A percentile compares a stretch with the other conserved stretches of the same genome.
phyloP scores from a whole-genome alignment of 2,329 filamentous ascomycete species.

The Fusarium humuli region DNA sequence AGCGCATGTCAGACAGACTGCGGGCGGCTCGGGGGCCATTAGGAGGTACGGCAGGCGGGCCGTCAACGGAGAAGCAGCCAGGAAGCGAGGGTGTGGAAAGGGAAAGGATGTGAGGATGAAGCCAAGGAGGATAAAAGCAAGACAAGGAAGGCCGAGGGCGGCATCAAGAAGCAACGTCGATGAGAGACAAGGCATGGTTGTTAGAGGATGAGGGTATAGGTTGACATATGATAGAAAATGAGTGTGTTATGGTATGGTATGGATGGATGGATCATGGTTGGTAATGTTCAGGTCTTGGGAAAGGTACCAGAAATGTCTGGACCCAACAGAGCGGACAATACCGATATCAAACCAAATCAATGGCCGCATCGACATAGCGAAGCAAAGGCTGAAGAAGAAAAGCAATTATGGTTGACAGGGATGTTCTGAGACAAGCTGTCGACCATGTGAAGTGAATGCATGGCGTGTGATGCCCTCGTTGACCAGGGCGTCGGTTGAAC shows the following conservation, averaged over 20 bases:
- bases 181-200: conserved; percentile 42
- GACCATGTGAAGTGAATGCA: conserved; percentile 37
- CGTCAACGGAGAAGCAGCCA: conserved; percentile 37
- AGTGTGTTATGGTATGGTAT: conserved; percentile 6
- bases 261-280: not conserved
- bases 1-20: conserved; percentile 37
- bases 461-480: conserved; percentile 38
- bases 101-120: conserved; percentile 30
- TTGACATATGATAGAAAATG: conserved; percentile 36
- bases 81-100: conserved; percentile 40
- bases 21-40: conserved; percentile 40
- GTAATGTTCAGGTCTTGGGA: conserved; percentile 30
- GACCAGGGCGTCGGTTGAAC: conserved; percentile 37
- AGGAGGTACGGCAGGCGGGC: conserved; percentile 45
- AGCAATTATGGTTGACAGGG: conserved; percentile 29
- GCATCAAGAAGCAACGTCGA: conserved; percentile 47
- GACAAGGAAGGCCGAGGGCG: conserved; percentile 35
- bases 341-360: conserved; percentile 5
- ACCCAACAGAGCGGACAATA: conserved; percentile 31
- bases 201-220: conserved; percentile 24
- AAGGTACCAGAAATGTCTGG: conserved; percentile 35
- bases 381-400: conserved; percentile 29
- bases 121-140: conserved; percentile 35
- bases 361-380: conserved; percentile 16
- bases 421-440: conserved; percentile 27